A percentile compares a stretch with the other conserved stretches of the same genome.
Conservation (phyloP, 345 rosid genomes). For the Aquilaria sinensis region DNA sequence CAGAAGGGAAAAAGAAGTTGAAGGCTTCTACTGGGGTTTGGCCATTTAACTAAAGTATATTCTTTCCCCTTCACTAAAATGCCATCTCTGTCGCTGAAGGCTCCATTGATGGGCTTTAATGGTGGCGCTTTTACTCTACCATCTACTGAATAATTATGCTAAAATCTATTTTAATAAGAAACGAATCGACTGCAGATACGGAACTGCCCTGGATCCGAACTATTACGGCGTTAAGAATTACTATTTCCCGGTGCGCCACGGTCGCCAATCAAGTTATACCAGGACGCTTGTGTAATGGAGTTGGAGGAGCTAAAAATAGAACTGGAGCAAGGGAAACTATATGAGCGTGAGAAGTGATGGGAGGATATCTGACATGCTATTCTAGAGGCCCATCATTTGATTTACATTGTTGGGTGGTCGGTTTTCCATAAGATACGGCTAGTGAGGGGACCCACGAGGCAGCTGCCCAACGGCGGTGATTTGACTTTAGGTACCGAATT, state of each 20-base stretch:
- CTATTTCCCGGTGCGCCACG: conserved; percentile 57
- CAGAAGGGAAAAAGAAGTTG: too few relatives aligned
- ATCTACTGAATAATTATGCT: too few relatives aligned
- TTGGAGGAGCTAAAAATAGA: conserved; percentile 35
- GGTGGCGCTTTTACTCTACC: too few relatives aligned
- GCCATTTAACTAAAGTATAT: too few relatives aligned
- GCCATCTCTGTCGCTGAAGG: too few relatives aligned
- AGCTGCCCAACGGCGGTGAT: conserved; percentile 50
- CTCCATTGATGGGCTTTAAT: too few relatives aligned
- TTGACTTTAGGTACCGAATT: conserved; percentile 34
- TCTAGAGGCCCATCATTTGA: conserved; percentile 75
- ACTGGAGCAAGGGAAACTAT: conserved; percentile 41
- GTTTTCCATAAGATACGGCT: conserved; percentile 56
- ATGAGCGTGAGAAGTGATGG: conserved; percentile 53
- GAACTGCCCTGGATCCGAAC: conserved; percentile 27
- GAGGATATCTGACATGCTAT: conserved; percentile 79
- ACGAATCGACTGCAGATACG: conserved; percentile 10
- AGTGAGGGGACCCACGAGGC: conserved; percentile 47
- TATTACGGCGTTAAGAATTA: conserved; percentile 30
- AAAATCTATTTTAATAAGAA: too few relatives aligned
- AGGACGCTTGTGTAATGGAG: conserved; percentile 65
- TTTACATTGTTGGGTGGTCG: conserved; percentile 73
- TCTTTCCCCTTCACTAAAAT: too few relatives aligned
- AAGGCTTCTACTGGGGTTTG: too few relatives aligned
- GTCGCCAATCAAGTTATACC: conserved; percentile 57